These are phyloP conservation scores for Mallotus repandus DNA, from an alignment of 441 rosid species.

Conservation along the genomic window DNA sequence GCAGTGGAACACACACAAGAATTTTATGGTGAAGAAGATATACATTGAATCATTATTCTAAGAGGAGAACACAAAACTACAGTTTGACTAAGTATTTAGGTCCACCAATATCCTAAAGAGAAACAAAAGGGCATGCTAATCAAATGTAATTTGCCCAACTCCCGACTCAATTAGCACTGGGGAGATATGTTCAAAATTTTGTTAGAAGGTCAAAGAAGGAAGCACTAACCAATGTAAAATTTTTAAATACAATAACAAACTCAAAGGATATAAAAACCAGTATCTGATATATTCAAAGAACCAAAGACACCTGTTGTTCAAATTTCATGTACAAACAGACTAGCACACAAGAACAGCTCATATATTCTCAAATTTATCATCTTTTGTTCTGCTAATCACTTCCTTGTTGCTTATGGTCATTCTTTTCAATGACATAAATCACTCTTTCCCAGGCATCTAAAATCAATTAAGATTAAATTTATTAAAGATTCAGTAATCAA, in stretches of 20 bases:
- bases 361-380: constrained; percentile 27
- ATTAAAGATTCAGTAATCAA: constrained; percentile 17
- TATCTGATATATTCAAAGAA: constrained; percentile 19
- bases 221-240: constrained; percentile 17
- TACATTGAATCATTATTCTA: constrained; percentile 22
- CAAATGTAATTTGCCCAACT: constrained; percentile 25
- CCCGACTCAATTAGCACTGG: constrained; percentile 26
- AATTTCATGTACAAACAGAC: constrained; percentile 34
- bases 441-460: constrained; percentile 17
- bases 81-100: constrained; percentile 27
- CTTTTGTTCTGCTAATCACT: constrained; percentile 28
- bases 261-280: constrained; percentile 26
- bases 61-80: constrained; percentile 12
- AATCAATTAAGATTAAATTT: constrained; percentile 15
- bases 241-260: constrained; percentile 24
- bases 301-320: constrained; percentile 21
- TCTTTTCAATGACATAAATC: constrained; percentile 22
- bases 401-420: constrained; percentile 27
- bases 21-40: constrained; percentile 18
- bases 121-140: constrained; percentile 17
- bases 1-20: not conserved
- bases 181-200: constrained; percentile 23
- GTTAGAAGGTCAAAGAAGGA: constrained; percentile 31
- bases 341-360: constrained; percentile 27
- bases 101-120: constrained; percentile 23